Percentiles rank a stretch among this genome's conserved stretches.
Evolutionary conservation across 305 asterid species (phyloP).

Genomic region (Nicotiana rustica): DNA sequence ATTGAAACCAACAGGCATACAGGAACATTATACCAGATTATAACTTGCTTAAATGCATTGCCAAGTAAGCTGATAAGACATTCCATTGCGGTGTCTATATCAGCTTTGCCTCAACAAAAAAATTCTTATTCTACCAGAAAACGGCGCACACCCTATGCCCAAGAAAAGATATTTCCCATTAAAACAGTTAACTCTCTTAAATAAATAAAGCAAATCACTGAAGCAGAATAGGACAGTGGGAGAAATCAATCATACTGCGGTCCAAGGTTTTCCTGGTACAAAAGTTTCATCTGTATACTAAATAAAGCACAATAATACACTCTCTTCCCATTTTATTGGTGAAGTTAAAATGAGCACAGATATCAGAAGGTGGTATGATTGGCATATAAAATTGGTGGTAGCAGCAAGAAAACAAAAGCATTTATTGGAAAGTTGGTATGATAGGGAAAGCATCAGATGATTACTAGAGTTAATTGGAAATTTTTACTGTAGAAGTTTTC

Average conservation of each 20-base stretch:
- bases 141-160: background rate
- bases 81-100: background rate
- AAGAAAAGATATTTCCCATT: background rate
- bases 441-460: background rate
- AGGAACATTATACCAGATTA: background rate
- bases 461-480: background rate
- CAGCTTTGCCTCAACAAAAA: background rate
- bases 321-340: background rate
- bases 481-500: background rate
- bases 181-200: background rate
- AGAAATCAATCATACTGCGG: background rate
- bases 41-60: background rate
- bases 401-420: background rate
- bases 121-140: background rate
- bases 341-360: background rate
- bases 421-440: background rate
- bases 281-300: background rate
- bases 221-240: background rate
- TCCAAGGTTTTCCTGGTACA: background rate
- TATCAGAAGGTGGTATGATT: background rate
- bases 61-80: background rate
- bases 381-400: background rate
- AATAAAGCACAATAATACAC: background rate
- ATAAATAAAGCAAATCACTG: background rate
- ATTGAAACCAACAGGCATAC: background rate